Evolutionary conservation across 2,329 filamentous ascomycete genomes (phyloP).

Genomic region (Sclerotinia glacialis): DNA sequence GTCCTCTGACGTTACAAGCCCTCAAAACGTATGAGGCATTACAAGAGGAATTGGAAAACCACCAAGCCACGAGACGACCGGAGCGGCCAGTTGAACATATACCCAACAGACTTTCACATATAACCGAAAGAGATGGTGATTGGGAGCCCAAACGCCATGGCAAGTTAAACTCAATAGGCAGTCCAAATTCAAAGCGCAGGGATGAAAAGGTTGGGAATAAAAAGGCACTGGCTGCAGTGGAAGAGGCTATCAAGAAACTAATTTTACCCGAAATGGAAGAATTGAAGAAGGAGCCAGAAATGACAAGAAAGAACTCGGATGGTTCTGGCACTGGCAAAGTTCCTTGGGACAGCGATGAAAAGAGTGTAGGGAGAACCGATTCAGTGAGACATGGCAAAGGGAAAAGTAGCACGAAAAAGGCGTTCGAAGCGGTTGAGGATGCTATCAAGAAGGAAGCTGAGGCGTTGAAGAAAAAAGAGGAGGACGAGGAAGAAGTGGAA

Average conservation of each 20-base stretch:
- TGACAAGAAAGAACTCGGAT: conserved; percentile 17
- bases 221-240: conserved; percentile 20
- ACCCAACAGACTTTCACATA: conserved; percentile 19
- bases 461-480: conserved; percentile 21
- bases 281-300: conserved; percentile 18
- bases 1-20: conserved; percentile 20
- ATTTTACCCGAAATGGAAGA: conserved; percentile 22
- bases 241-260: conserved; percentile 21
- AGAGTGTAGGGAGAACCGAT: conserved; percentile 15
- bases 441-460: conserved; percentile 21
- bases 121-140: conserved; percentile 20
- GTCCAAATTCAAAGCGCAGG: conserved; percentile 14
- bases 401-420: conserved; percentile 21
- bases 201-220: conserved; percentile 20
- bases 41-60: conserved; percentile 13
- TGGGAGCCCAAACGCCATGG: conserved; percentile 19
- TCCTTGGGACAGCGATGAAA: conserved; percentile 22
- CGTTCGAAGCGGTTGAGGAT: conserved; percentile 22
- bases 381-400: conserved; percentile 20
- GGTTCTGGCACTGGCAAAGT: conserved; percentile 9
- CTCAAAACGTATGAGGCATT: conserved; percentile 15
- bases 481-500: conserved; percentile 20
- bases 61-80: conserved; percentile 15
- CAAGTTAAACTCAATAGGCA: conserved; percentile 2
- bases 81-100: conserved; percentile 12